A percentile compares a stretch with the other conserved stretches of the same genome.
Conservation (phyloP, 805 yeast genomes). For the Suhomyces canberraensis region DNA sequence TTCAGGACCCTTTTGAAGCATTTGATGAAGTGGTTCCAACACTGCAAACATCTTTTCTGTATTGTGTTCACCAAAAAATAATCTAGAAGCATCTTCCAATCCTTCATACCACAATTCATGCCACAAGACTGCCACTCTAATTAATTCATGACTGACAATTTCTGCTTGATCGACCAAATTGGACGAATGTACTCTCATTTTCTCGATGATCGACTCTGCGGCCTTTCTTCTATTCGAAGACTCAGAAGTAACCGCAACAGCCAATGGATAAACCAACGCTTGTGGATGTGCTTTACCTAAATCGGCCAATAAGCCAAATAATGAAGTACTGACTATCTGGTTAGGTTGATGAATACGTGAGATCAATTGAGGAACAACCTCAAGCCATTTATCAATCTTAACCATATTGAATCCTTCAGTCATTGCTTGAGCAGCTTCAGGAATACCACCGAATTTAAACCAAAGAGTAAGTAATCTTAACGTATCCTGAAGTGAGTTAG, state of each 20-base stretch:
- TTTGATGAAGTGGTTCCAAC: constrained; percentile 81
- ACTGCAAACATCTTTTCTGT: constrained; percentile 93
- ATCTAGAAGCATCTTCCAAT: constrained; percentile 90
- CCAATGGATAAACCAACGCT: constrained; percentile 90
- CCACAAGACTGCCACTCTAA: constrained; percentile 94
- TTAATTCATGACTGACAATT: constrained; percentile 87
- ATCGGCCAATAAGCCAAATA: constrained; percentile 77
- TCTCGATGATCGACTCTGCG: constrained; percentile 85
- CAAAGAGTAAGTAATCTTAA: constrained; percentile 85
- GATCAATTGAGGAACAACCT: constrained; percentile 91
- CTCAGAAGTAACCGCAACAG: constrained; percentile 94
- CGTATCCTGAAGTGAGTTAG: constrained; percentile 90
- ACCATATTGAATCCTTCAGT: constrained; percentile 87
- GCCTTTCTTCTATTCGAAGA: constrained; percentile 87
- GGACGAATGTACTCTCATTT: constrained; percentile 87
- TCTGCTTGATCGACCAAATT: constrained; percentile 87
- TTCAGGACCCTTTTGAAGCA: constrained; percentile 84
- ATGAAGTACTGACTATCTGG: constrained; percentile 72
- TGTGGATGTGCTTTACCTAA: constrained; percentile 96
- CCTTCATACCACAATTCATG: constrained; percentile 99
- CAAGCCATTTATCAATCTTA: constrained; percentile 89
- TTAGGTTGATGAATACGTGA: constrained; percentile 96
- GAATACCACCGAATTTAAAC: constrained; percentile 93
- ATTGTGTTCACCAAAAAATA: constrained; percentile 91
- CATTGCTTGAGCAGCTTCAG: constrained; percentile 88